Conservation (phyloP, 2,329 filamentous ascomycete species). For the Sclerotinia sclerotiorum region DNA sequence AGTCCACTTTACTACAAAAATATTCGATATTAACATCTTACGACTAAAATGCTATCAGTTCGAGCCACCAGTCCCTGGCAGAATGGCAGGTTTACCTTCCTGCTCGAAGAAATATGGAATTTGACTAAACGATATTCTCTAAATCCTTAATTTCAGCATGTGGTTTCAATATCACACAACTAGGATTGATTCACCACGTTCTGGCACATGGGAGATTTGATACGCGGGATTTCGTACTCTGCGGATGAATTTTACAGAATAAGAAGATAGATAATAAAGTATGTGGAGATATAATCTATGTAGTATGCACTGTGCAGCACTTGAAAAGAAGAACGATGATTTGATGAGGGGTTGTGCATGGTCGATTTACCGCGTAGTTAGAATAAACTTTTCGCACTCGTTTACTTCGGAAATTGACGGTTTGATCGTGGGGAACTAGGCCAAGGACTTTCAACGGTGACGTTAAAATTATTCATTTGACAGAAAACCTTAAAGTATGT, state of each 20-base stretch:
- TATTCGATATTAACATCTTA: neutral
- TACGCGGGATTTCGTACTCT: too few relatives aligned
- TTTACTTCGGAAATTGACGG: neutral
- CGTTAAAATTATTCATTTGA: too few relatives aligned
- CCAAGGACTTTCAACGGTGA: neutral
- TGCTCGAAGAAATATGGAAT: too few relatives aligned
- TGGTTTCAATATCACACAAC: neutral
- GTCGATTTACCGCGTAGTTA: neutral
- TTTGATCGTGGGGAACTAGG: neutral
- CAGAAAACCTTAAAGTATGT: neutral
- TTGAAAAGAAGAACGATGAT: neutral
- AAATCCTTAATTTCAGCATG: neutral
- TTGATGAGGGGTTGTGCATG: neutral
- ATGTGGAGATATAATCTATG: neutral
- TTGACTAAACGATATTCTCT: neutral
- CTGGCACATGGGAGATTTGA: neutral
- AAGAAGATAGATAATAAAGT: too few relatives aligned
- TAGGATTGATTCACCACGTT: neutral
- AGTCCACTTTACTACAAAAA: neutral
- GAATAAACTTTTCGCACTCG: neutral
- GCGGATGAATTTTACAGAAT: too few relatives aligned
- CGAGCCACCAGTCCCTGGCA: neutral
- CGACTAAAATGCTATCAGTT: too few relatives aligned
- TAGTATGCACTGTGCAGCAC: too few relatives aligned
- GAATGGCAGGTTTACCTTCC: neutral